Conservation (phyloP, 495 filamentous ascomycete genomes). For the Friedmanniomyces simplex region DNA sequence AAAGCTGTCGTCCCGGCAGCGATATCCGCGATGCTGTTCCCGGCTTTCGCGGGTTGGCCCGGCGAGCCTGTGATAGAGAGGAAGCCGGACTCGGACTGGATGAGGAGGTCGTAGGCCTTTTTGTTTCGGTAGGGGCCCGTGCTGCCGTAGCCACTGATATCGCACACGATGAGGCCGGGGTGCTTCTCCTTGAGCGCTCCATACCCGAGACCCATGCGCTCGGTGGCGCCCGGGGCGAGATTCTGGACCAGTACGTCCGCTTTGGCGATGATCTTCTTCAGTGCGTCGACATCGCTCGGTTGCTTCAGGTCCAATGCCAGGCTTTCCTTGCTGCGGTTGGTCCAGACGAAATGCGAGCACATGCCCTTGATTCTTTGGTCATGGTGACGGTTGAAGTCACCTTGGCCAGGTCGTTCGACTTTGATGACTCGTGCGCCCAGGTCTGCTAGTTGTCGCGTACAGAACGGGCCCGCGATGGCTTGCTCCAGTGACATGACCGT, state of each 20-base stretch:
- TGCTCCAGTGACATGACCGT: slow-evolving; percentile 45
- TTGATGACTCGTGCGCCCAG: slow-evolving; percentile 45
- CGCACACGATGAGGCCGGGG: slow-evolving; percentile 41
- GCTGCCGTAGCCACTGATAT: slow-evolving; percentile 43
- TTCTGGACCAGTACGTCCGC: slow-evolving; percentile 46
- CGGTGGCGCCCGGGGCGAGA: slow-evolving; percentile 40
- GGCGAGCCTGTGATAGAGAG: slow-evolving; percentile 41
- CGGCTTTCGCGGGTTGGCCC: slow-evolving; percentile 40
- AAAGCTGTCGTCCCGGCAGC: slow-evolving; percentile 42
- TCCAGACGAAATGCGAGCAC: slow-evolving; percentile 45
- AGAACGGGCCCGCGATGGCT: slow-evolving; percentile 44
- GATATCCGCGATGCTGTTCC: slow-evolving; percentile 45
- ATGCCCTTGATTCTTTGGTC: slow-evolving; percentile 39
- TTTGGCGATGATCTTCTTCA: slow-evolving; percentile 37
- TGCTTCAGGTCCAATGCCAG: slow-evolving; percentile 40
- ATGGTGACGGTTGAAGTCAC: slow-evolving; percentile 43
- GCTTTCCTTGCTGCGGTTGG: slow-evolving; percentile 43
- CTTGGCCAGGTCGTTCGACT: slow-evolving; percentile 39
- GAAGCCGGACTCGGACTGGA: slow-evolving; percentile 45
- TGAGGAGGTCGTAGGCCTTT: slow-evolving; percentile 47
- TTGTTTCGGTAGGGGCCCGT: slow-evolving; percentile 43
- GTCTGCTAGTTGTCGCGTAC: slow-evolving; percentile 43
- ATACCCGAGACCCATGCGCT: slow-evolving; percentile 39
- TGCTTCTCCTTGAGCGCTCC: slow-evolving; percentile 33
- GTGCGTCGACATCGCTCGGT: slow-evolving; percentile 31